Base-by-base conservation (phyloP, 345 rosid species). In the Citrus inodora region DNA sequence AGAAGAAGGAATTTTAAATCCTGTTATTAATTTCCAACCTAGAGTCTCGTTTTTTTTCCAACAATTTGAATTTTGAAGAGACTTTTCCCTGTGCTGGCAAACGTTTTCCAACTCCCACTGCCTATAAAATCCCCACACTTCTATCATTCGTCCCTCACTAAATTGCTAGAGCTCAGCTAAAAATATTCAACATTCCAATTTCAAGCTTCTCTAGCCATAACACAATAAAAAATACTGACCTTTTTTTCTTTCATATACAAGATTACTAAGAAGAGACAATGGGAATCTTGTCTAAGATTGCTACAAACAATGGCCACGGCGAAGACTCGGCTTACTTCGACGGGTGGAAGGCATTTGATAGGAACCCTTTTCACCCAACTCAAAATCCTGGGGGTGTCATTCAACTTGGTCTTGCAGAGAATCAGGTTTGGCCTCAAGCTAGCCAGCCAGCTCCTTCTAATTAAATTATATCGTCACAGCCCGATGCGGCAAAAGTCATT, bases 331-430 rank as follows among this genome's bases (percentile, higher is more conserved):
- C 92, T 1, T 94, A 94, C 67, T 94, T 94, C 46, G 87, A 91
- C 40, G 98, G 98, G 13, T 94, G 94, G 98, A 94, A 89, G 82
- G 91, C 98, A 24, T 91, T 90, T 53, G 89, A 92, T n/a, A 80
- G 71, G 30, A 79, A 90, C 81, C 97, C 94, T 16, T 94, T 80
- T 77, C 97, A 92, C 81, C 83, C 82, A 0, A 61, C 83, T 32
- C 79, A 30, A 4, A 91, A 92, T 53, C 94, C 92, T 7, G 56
- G 83, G 1, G 98, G 98, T 0, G 85, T 94, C 33, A 92, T 94
- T 78, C 98, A 94, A 80, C 90, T 94, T 94, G 98, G 98, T 48
- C 92, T 94, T 16, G 90, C 97, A 0, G 97, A 94, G 79, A 94
- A 94, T 84, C 97, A 84, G 94, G 98, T 94, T 51, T 16, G 59